Evolutionary conservation across 352 stramenopile genomes (phyloP).

Genomic region (Phytophthora kernoviae): DNA sequence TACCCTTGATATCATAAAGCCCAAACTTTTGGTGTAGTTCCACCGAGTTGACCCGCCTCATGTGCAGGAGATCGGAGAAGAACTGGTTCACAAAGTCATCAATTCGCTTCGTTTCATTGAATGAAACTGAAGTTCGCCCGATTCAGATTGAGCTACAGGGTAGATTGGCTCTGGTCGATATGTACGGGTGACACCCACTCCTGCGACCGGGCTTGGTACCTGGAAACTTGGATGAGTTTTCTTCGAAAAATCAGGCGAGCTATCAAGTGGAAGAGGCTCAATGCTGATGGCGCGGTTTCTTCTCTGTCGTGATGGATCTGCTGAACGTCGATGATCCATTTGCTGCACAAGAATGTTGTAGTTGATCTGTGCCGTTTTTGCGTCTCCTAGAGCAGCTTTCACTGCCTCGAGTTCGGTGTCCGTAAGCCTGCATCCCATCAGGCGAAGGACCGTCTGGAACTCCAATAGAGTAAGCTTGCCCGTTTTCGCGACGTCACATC

Average conservation of each 20-base stretch:
- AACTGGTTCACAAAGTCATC: constrained; percentile 52
- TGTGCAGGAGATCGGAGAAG: constrained; percentile 56
- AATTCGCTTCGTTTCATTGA: constrained; percentile 49
- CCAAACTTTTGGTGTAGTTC: constrained; percentile 49
- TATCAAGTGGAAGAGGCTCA: constrained; percentile 17
- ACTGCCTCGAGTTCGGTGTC: constrained; percentile 57
- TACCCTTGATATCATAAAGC: constrained; percentile 61
- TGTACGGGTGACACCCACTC: constrained; percentile 1
- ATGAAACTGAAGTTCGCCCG: constrained; percentile 17
- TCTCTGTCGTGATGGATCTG: constrained; percentile 27
- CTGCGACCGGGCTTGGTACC: constrained; percentile 20
- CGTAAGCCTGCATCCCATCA: constrained; percentile 71
- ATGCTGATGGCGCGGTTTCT: constrained; percentile 20
- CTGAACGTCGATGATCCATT: constrained; percentile 26
- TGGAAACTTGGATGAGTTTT: constrained; percentile 9
- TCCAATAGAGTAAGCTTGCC: constrained; percentile 67
- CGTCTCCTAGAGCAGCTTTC: constrained; percentile 52
- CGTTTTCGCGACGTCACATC: constrained; percentile 60
- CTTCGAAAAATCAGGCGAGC: constrained; percentile 14
- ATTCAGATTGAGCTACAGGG: constrained; percentile 3
- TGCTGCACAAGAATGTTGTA: constrained; percentile 58
- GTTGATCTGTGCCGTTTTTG: constrained; percentile 47
- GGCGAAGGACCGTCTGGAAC: constrained; percentile 75
- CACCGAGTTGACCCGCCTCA: constrained; percentile 33
- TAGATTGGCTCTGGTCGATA: constrained; percentile 10